A percentile compares a stretch with the other conserved stretches of the same genome.
Conservation (phyloP, 2,329 filamentous ascomycete genomes). For the Hirsutella rhossiliensis region DNA sequence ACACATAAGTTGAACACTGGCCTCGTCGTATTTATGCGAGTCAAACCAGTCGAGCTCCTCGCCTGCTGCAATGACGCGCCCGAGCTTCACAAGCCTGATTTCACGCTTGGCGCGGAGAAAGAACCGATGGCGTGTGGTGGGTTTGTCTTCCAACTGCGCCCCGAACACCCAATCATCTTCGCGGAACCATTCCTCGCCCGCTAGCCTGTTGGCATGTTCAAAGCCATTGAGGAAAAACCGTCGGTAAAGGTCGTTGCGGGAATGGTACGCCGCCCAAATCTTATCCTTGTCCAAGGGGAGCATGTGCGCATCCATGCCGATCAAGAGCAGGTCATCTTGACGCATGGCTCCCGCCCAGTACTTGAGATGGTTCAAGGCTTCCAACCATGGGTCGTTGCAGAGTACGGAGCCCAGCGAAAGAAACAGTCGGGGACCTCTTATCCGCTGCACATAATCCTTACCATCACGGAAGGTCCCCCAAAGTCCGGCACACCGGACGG, state of each 20-base stretch:
- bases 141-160: conserved; percentile 21
- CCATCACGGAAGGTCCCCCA: conserved; percentile 28
- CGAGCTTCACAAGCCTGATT: conserved; percentile 13
- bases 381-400: conserved; percentile 26
- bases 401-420: conserved; percentile 29
- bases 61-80: conserved; percentile 15
- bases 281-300: conserved; percentile 19
- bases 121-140: conserved; percentile 27
- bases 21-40: conserved; percentile 27
- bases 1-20: conserved; percentile 25
- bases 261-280: conserved; percentile 28
- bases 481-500: conserved; percentile 22
- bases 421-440: conserved; percentile 22
- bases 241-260: conserved; percentile 20
- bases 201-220: conserved; percentile 21
- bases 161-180: conserved; percentile 25
- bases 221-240: conserved; percentile 28
- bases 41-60: conserved; percentile 31
- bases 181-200: conserved; percentile 20
- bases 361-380: conserved; percentile 21
- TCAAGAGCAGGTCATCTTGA: conserved; percentile 21
- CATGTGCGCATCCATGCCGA: conserved; percentile 29
- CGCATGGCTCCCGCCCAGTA: conserved; percentile 23
- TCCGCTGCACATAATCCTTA: conserved; percentile 15
- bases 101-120: conserved; percentile 24